Conservation (phyloP, 208 protist species). For the Wallacemonas sp. region DNA sequence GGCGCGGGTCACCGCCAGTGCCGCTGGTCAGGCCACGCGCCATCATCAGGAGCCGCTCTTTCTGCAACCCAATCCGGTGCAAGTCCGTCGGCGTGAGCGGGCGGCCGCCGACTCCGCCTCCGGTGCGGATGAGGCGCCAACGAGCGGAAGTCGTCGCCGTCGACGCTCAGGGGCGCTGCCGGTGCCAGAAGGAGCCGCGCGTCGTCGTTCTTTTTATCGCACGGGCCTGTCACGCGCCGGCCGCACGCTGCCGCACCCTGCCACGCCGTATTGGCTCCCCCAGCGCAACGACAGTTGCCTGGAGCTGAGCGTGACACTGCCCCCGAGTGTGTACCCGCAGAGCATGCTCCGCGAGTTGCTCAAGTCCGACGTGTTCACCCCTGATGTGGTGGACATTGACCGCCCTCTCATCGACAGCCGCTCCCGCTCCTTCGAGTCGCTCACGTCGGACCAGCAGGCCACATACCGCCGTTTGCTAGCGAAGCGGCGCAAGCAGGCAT, state of each 20-base stretch:
- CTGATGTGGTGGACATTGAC: constrained; percentile 79
- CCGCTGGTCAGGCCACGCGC: background rate
- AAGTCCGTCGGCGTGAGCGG: constrained; percentile 7
- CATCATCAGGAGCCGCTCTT: constrained; percentile 7
- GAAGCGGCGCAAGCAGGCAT: constrained; percentile 64
- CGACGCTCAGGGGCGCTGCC: constrained; percentile 21
- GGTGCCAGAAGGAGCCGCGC: constrained; percentile 10
- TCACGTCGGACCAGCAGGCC: constrained; percentile 54
- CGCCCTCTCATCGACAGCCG: constrained; percentile 38
- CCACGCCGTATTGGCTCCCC: constrained; percentile 75
- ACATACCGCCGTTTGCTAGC: constrained; percentile 54
- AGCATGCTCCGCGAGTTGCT: constrained; percentile 84
- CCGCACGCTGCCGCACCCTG: constrained; percentile 32
- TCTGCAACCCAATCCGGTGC: constrained; percentile 7
- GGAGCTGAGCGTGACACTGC: constrained; percentile 61
- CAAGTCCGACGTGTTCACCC: constrained; percentile 84
- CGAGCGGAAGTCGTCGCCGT: too few species aligned
- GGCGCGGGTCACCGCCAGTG: background rate
- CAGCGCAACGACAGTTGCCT: constrained; percentile 59
- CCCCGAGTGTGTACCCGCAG: constrained; percentile 64
- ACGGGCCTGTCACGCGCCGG: constrained; percentile 3
- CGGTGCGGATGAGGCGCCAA: too few species aligned
- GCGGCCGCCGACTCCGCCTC: constrained; percentile 21
- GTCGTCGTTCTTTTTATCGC: constrained; percentile 7
- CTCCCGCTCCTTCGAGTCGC: constrained; percentile 40